phyloP scores from a whole-genome alignment of 345 rosid genomes.

The Hirschfeldia incana region DNA sequence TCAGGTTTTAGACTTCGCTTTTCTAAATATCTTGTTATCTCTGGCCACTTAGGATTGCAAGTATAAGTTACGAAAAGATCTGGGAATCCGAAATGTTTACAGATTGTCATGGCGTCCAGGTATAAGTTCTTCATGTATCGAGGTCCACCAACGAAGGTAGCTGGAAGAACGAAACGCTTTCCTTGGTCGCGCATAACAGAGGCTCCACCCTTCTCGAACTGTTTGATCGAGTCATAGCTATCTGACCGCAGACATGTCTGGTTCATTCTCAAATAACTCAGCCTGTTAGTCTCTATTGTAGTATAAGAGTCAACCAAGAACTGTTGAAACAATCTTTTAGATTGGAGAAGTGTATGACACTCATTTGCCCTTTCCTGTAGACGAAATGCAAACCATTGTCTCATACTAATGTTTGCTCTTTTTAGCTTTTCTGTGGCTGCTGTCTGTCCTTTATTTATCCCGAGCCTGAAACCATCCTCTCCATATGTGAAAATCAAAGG shows the following conservation, averaged over 20 bases:
- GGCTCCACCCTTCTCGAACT: neutral
- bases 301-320: neutral
- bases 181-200: neutral
- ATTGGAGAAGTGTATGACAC: neutral
- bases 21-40: no score
- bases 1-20: no score
- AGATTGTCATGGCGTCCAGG: neutral
- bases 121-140: neutral
- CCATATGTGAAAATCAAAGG: neutral
- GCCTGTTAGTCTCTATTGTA: neutral
- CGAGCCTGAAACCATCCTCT: neutral
- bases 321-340: neutral
- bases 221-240: neutral
- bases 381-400: neutral
- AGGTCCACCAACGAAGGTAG: neutral
- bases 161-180: neutral
- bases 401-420: neutral
- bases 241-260: neutral
- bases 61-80: no score
- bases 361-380: neutral
- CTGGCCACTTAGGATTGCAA: no score
- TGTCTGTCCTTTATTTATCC: neutral
- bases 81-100: no score
- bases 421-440: neutral
- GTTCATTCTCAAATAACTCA: neutral